These are phyloP conservation scores for Sesbania bispinosa DNA, from an alignment of 306 rosid species.

Conservation along the genomic window DNA sequence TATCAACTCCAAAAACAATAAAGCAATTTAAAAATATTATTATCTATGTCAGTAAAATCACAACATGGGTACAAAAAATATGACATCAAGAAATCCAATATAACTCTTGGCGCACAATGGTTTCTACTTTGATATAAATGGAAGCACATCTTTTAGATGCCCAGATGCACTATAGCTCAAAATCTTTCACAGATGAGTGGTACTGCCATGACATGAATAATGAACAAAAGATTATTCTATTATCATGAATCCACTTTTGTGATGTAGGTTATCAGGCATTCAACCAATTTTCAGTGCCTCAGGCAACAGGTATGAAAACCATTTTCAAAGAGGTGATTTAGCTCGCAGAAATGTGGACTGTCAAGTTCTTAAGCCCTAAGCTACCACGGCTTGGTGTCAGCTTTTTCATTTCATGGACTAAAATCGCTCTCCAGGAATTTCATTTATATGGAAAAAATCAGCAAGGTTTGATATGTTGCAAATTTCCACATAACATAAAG, in stretches of 20 bases:
- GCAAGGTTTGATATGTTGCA: neutral
- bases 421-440: neutral
- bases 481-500: neutral
- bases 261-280: neutral
- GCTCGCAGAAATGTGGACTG: neutral
- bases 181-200: neutral
- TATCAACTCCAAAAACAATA: neutral
- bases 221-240: neutral
- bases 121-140: neutral
- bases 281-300: neutral
- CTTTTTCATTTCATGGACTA: neutral
- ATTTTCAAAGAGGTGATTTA: neutral
- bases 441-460: neutral
- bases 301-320: neutral
- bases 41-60: neutral
- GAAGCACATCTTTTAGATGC: neutral
- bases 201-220: neutral
- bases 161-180: neutral
- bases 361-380: neutral
- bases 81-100: slow-evolving; percentile 11
- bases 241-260: neutral
- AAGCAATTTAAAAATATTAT: neutral
- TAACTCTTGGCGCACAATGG: neutral
- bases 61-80: neutral
- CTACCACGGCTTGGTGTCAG: neutral